Evolutionary conservation across 2,329 filamentous ascomycete genomes (phyloP).

Genomic region (Paramyrothecium roridum): DNA sequence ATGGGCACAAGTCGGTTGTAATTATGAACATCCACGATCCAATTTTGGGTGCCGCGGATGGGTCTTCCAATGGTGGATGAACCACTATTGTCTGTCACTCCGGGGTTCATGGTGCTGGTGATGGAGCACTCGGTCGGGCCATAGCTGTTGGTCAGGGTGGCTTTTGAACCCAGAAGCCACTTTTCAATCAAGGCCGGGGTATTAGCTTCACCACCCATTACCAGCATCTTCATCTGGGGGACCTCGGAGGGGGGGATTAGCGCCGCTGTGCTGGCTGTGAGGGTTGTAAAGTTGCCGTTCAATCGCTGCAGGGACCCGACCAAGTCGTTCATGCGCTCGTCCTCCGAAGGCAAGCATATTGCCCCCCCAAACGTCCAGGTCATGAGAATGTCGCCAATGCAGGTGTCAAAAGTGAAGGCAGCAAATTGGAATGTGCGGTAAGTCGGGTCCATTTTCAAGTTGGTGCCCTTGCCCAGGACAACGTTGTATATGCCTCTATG

Average conservation of each 20-base stretch:
- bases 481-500: conserved; percentile 1
- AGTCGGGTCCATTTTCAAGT: neutral
- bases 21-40: conserved; percentile 5
- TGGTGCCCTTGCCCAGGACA: neutral
- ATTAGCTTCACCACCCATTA: conserved; percentile 4
- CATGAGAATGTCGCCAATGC: conserved; percentile 6
- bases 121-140: conserved; percentile 3
- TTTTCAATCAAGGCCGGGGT: neutral
- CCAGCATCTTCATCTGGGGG: conserved; percentile 4
- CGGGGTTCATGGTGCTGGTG: neutral
- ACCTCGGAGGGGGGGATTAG: conserved; percentile 4
- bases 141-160: conserved; percentile 24
- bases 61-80: conserved; percentile 1
- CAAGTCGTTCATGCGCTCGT: conserved; percentile 8
- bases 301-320: conserved; percentile 2
- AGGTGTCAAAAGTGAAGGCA: conserved; percentile 11
- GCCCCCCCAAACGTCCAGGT: conserved; percentile 3
- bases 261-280: conserved; percentile 6
- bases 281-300: conserved; percentile 5
- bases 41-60: neutral
- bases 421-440: conserved; percentile 7
- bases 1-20: conserved; percentile 15
- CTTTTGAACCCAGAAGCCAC: neutral
- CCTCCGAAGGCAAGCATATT: conserved; percentile 10
- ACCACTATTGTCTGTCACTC: neutral